Conservation (phyloP, 2,329 filamentous ascomycete species). For the Alternaria conjuncta region DNA sequence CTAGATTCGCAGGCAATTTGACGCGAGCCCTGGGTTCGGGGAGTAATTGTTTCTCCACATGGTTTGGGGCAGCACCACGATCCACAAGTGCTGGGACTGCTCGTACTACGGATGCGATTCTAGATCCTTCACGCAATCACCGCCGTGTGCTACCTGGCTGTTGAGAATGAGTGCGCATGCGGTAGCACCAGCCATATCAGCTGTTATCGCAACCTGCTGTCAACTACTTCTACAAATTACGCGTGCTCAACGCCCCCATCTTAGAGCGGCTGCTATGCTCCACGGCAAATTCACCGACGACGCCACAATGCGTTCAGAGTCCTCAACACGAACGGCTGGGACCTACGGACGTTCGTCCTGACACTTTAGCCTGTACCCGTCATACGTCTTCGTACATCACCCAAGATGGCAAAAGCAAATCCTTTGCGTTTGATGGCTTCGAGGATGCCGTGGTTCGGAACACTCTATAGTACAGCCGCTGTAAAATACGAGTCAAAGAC, state of each 20-base stretch:
- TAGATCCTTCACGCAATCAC: slow-evolving; percentile 16
- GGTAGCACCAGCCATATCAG: slow-evolving; percentile 14
- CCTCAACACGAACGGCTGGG: not conserved
- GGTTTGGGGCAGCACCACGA: not conserved
- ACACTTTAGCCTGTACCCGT: slow-evolving; percentile 2
- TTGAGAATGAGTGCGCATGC: slow-evolving; percentile 1
- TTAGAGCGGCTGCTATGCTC: slow-evolving; percentile 7
- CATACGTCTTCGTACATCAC: slow-evolving; percentile 1
- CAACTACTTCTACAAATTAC: not conserved
- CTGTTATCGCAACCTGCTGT: slow-evolving; percentile 1
- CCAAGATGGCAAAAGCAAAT: not conserved
- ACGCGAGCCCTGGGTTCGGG: not conserved
- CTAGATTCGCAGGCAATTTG: not conserved
- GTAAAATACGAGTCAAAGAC: not conserved
- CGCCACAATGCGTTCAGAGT: slow-evolving; percentile 3
- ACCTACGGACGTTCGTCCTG: not conserved
- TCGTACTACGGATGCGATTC: slow-evolving; percentile 12
- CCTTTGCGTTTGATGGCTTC: not conserved
- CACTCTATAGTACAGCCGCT: not conserved
- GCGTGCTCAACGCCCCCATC: slow-evolving; percentile 1
- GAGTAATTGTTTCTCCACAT: not conserved
- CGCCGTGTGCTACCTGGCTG: slow-evolving; percentile 2
- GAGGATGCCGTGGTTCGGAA: not conserved
- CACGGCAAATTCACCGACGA: slow-evolving; percentile 8
- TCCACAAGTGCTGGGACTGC: not conserved